Conservation (phyloP, 2,329 filamentous ascomycete genomes). For the Trichophyton schoenleinii region DNA sequence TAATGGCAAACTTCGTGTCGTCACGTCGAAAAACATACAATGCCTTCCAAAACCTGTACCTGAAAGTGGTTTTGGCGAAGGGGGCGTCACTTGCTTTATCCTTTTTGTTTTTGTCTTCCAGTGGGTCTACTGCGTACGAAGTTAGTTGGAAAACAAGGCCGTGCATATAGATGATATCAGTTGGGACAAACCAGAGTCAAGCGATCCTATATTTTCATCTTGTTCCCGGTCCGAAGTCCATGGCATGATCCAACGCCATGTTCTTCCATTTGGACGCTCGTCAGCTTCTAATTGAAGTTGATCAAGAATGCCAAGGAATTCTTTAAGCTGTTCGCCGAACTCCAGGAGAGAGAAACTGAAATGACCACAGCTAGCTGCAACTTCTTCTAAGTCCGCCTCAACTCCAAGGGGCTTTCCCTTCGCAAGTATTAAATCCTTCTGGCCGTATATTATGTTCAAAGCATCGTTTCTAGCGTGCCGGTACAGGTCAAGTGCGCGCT, state of each 20-base stretch:
- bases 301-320: slow-evolving; percentile 71
- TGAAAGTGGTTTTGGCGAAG: slow-evolving; percentile 17
- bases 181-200: not conserved
- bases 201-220: not conserved
- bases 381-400: slow-evolving; percentile 90
- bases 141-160: not conserved
- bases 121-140: slow-evolving; percentile 12
- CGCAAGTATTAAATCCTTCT: slow-evolving; percentile 52
- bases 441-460: slow-evolving; percentile 65
- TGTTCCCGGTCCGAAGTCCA: slow-evolving; percentile 42
- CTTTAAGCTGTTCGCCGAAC: slow-evolving; percentile 79
- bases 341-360: slow-evolving; percentile 87
- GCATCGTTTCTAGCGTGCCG: slow-evolving; percentile 62
- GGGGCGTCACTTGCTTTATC: not conserved
- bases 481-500: slow-evolving; percentile 70
- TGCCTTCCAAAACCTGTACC: slow-evolving; percentile 43
- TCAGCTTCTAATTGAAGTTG: slow-evolving; percentile 61
- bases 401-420: slow-evolving; percentile 57
- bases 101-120: slow-evolving; percentile 6
- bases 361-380: slow-evolving; percentile 92
- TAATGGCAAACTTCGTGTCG: slow-evolving; percentile 69
- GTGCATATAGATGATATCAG: not conserved
- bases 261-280: slow-evolving; percentile 48
- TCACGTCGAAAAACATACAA: slow-evolving; percentile 49
- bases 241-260: slow-evolving; percentile 77